Base-by-base conservation (phyloP, 164 flowering plant species). In the Macadamia integrifolia region DNA sequence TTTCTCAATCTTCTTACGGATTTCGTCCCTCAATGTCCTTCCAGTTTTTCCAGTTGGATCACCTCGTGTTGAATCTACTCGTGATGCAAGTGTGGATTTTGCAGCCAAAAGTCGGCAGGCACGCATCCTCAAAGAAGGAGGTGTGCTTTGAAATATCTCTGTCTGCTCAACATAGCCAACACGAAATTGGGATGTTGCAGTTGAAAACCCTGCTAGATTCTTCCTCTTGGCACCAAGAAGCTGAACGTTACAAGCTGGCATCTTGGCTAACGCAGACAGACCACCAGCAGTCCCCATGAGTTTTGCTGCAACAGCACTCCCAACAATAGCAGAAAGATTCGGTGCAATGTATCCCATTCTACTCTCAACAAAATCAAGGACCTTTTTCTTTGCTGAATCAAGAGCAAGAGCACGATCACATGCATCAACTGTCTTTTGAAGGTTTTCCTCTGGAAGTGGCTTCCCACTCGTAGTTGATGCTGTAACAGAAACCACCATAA, bases 251-350 rank as follows among this genome's bases (percentile, higher is more conserved):
- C 98, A 93, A 63, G 98, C 96, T 35, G 98, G 98, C 93, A 91
- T 93, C 85, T 91, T 91, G 9, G 97, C 95, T 61, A 93, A 70
- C n/a, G 96, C 76, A 6, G 86, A 75, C n/a, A 93, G 83, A 49
- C 98, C 98, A 69, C 98, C 96, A 70, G 98, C 98, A 53, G 96
- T 91, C n/a, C 96, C 97, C 94, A 91, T 91, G 28, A 93, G 84
- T 74, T 93, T 93, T 23, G 98, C 98, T 8, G 97, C 98, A 80
- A 93, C 98, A 61, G 96, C 96, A 85, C 89, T 93, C 44, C 98
- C 98, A 79, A 88, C 96, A 53, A 93, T 86, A 58, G 94, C 87
- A 72, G 98, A 93, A 66, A 93, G 88, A 78, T 93, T 93, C 3
- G 98, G 98, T 11, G 98, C 97, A 77, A 93, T 91, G 55, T 87